Base-by-base conservation (phyloP, 176 grass and related monocot species). In the Cenchrus americanus region DNA sequence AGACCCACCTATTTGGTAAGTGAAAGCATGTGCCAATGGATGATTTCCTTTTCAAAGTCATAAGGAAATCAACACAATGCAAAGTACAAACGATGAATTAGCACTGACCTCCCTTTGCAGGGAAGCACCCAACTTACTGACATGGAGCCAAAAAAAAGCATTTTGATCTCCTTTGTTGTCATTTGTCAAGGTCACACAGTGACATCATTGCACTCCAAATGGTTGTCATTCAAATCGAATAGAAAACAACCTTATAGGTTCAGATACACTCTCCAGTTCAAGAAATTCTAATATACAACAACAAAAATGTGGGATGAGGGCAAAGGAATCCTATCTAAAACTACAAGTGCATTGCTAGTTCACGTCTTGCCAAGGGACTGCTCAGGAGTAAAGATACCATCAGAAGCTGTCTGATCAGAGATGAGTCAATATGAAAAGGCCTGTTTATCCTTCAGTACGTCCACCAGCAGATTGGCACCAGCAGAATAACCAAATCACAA, bases 281-380 rank as follows among this genome's bases (percentile, higher is more conserved):
- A 65, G 5, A 72, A 65, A 58, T 66, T 73, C 66, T 84, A 79
- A 58, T 41, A 66, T 74, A 80, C 69, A 86, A 80, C 32, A 42
- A 8, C 34, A 66, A 73, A 55, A 50, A 10, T 62, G 62, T 50
- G 24, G 7, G 55, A 50, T 14, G 52, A 81, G 59, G 24, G 14
- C 6, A 76, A 54, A 48, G 21, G 10, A 52, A 11, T 19, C 6
- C 62, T 69, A 77, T 62, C 44, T 40, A 76, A 87, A 27, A 44
- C 34, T 58, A 5, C 5, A 68, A 69, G 44, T 11, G 34, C 14
- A 7, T 53, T 42, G 41, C 13, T n/a, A 47, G 51, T 42, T 81
- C 50, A 21, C 75, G 53, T 24, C 52, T 51, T 69, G 51, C 14
- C 1, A 62, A 58, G 5, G 48, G 70, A 86, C 37, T 48, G 70